Evolutionary conservation across 106 monocot species (phyloP), one percentile per base, ranked within the genome.

Genomic region (Dioscorea dumetorum): DNA sequence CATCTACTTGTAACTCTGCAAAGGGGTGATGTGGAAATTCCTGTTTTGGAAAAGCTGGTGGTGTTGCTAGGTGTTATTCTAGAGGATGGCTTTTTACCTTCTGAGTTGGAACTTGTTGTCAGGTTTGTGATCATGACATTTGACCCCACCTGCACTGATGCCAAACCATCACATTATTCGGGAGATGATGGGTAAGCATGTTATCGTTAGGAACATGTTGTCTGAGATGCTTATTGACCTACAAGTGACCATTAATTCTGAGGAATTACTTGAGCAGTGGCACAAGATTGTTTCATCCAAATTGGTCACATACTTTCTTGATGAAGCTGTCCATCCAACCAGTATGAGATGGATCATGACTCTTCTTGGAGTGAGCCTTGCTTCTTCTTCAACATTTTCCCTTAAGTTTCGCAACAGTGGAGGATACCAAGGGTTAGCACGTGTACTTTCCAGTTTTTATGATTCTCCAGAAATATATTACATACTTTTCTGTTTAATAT

Each of bases 311-410:
- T 93, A 80, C 76, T 99, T 99, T 86, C 90, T 99, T 62, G 99
- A 99, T 81, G 99, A 99, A 85, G 79, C 99, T 64, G 93, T 90
- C 3, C 99, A 99, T 71, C 93, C 99, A 49, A 99, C 99, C 15
- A 99, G 90, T 74, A 99, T 99, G 99, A 80, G 93, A 76, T 99
- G 99, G 99, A 89, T 99, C 77, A 90, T 93, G 87, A 99, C 99
- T 79, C 90, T 99, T 72, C 82, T 93, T 58, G 99, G 99, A 58
- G 87, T 93, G 22, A 85, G 90, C 70, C 99, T 99, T 67, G 69
- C 90, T 73, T 99, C 99, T 33, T 99, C 99, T 57, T 75, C 87
- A 19, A 93, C 88, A 49, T 99, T 99, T 83, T 50, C 79, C 58
- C 87, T 85, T n/a, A 93, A 83, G 79, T 99, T 99, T 50, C 89